These are phyloP conservation scores for Scutellaria galericulata DNA, from an alignment of 257 asterid species.

Conservation along the genomic window DNA sequence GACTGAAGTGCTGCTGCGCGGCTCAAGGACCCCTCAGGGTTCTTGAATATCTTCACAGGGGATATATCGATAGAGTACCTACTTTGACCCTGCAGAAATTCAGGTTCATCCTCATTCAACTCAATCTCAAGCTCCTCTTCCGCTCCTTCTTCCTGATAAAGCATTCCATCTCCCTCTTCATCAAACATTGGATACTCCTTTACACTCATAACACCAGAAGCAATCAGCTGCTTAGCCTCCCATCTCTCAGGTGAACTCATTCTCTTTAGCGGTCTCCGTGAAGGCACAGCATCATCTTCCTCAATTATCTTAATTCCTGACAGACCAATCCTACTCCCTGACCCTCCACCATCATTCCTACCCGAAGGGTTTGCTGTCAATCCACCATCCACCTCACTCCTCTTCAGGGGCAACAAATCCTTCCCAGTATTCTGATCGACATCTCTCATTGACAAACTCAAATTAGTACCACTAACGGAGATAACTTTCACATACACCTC, in stretches of 20 bases:
- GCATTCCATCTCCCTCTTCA: conserved; percentile 78
- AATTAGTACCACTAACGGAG: conserved; percentile 75
- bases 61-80: conserved; percentile 83
- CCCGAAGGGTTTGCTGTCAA: conserved; percentile 56
- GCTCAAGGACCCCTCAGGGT: conserved; percentile 93
- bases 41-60: conserved; percentile 92
- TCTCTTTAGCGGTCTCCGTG: conserved; percentile 82
- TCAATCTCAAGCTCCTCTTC: conserved; percentile 96
- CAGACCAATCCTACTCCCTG: conserved; percentile 70
- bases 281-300: conserved; percentile 65
- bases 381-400: conserved; percentile 60
- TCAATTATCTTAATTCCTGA: conserved; percentile 76
- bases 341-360: conserved; percentile 56
- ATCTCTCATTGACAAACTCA: conserved; percentile 92
- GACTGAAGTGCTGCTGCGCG: conserved; percentile 97
- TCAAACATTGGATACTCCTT: conserved; percentile 82
- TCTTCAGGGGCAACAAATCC: conserved; percentile 84
- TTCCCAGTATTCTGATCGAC: conserved; percentile 90
- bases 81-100: conserved; percentile 86
- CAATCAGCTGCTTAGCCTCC: conserved; percentile 94
- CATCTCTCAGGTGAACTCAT: conserved; percentile 97
- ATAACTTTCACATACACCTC: conserved; percentile 89
- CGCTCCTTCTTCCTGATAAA: conserved; percentile 91
- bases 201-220: conserved; percentile 79
- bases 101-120: conserved; percentile 91